Evolutionary conservation across 257 asterid genomes (phyloP), one percentile per base, ranked within the genome.

Genomic region (Capsicum rhomboideum): DNA sequence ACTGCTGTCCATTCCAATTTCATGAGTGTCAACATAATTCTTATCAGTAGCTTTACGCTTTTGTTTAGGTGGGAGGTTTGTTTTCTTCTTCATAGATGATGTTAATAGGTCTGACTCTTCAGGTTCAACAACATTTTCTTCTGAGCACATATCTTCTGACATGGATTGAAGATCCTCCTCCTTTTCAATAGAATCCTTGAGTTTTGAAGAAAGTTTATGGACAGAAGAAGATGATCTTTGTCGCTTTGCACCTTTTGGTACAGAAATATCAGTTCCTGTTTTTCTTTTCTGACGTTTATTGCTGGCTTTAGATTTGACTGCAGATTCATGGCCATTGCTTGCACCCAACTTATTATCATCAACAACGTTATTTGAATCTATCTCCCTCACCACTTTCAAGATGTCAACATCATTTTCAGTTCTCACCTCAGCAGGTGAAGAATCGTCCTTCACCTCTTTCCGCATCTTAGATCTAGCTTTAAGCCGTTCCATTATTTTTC

Each of bases 401-500:
- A 97, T 90, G 88, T 95, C 99, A 92, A 94, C 86, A 72, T 90
- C 91, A 78, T 83, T 90, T 83, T 88, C 94, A 29, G 87, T 86
- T 71, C 89, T 84, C 86, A 52, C 88, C 46, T 84, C 92, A 78
- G 92, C 88, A 64, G 84, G 84, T 55, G 88, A 84, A 88, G 93
- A 80, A 82, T 89, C 94, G 50, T 85, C 86, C 90, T 91, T 95
- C 77, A 87, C 90, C 90, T 91, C 97, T 87, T 94, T 94, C 86
- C 93, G 92, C 67, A 97, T 87, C 93, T 93, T 94, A 49, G 95
- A 90, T 69, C 87, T 97, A 61, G 99, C 97, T 89, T 94, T 95
- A 74, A 97, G 90, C 79, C 91, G 97, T 87, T 97, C 91, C 91
- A 95, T 90, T 86, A 97, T 90, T 92, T 95, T 97, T 31, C 92